These are phyloP conservation scores for Pyrus pyrifolia DNA, from an alignment of 306 rosid species.

Conservation along the genomic window DNA sequence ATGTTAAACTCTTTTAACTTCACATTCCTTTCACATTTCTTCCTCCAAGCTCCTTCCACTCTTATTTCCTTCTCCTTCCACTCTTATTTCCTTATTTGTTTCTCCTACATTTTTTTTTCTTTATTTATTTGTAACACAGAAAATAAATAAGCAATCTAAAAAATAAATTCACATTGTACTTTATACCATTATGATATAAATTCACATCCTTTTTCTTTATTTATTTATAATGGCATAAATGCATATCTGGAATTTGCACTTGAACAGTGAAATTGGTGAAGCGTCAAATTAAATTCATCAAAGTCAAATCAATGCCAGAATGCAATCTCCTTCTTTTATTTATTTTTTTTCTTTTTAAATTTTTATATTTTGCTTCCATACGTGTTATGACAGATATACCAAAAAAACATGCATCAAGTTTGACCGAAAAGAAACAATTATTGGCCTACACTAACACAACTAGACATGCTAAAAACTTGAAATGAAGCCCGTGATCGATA, in stretches of 20 bases:
- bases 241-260: background rate
- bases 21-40: background rate
- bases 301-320: background rate
- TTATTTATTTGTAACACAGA: too few species aligned
- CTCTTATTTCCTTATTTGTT: background rate
- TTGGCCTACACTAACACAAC: background rate
- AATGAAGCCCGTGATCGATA: background rate
- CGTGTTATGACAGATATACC: too few species aligned
- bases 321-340: background rate
- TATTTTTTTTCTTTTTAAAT: too few species aligned
- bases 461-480: background rate
- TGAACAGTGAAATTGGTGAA: background rate
- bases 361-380: background rate
- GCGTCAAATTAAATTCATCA: background rate
- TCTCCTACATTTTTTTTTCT: background rate
- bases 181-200: too few species aligned
- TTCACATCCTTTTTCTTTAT: background rate
- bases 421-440: background rate
- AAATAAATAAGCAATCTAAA: too few species aligned
- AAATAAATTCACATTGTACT: too few species aligned
- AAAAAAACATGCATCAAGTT: background rate
- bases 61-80: background rate
- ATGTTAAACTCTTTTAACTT: too few species aligned
- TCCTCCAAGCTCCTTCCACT: background rate
- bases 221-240: background rate